Conservation (phyloP, 345 rosid species). For the Rhodamnia argentea region DNA sequence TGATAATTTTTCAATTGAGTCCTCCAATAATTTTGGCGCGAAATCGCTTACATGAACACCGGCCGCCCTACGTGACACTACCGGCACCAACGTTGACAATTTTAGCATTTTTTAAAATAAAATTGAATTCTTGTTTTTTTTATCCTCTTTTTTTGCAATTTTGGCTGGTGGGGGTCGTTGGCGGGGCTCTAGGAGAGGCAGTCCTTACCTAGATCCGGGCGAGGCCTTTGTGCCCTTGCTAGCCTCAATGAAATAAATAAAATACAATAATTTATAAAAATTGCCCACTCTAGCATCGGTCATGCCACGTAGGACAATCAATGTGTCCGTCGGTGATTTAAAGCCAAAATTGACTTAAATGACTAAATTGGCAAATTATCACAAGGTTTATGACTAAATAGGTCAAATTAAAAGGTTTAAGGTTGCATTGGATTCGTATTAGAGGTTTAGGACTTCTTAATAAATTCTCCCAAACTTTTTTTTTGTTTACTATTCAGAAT, state of each 20-base stretch:
- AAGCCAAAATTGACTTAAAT: no score
- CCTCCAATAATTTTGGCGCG: no score
- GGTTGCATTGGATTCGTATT: fast-evolving
- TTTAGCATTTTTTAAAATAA: background rate
- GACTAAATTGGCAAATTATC: no score
- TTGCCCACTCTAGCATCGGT: no score
- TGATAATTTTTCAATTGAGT: no score
- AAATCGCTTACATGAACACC: background rate
- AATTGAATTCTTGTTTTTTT: no score
- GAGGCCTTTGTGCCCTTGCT: background rate
- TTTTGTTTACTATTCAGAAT: background rate
- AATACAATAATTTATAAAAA: background rate
- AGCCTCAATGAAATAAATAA: background rate
- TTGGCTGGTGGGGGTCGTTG: no score
- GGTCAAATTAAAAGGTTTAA: background rate
- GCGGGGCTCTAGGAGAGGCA: no score
- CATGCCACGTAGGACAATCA: no score
- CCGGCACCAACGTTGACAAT: background rate
- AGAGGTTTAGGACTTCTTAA: background rate
- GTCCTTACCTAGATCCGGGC: background rate
- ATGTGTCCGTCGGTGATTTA: no score
- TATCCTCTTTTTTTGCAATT: no score
- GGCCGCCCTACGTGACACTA: fast-evolving
- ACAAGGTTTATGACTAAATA: no score
- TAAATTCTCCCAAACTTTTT: background rate